Conservation (phyloP, 2,329 filamentous ascomycete species). For the Paecilomyces dactylethromorphus region DNA sequence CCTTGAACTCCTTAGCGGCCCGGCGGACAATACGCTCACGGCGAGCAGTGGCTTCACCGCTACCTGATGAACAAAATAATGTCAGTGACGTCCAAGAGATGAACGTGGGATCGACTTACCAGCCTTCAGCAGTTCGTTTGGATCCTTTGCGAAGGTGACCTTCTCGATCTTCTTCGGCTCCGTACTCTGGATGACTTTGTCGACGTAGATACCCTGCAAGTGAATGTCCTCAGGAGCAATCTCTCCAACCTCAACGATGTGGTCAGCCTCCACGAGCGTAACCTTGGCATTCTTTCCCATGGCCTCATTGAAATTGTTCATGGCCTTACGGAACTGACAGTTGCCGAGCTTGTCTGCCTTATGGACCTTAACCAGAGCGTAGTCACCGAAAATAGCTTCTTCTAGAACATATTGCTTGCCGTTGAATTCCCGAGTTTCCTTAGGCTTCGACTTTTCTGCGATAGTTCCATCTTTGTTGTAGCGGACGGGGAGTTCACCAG, state of each 20-base stretch:
- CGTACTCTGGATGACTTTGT: conserved; percentile 70
- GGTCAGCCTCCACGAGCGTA: conserved; percentile 78
- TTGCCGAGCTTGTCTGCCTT: conserved; percentile 74
- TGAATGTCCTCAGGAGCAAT: conserved; percentile 69
- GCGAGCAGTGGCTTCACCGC: conserved; percentile 61
- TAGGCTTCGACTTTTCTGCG: conserved; percentile 60
- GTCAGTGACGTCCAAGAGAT: conserved; percentile 11
- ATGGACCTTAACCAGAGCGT: conserved; percentile 69
- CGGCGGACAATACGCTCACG: conserved; percentile 72
- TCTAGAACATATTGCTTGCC: conserved; percentile 72
- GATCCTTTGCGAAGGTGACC: conserved; percentile 66
- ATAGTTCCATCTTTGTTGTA: conserved; percentile 76
- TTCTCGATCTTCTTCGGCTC: conserved; percentile 71
- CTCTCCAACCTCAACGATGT: conserved; percentile 69
- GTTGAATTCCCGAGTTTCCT: conserved; percentile 67
- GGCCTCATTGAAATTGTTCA: conserved; percentile 66
- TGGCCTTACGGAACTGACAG: conserved; percentile 70
- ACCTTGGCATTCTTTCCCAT: conserved; percentile 76
- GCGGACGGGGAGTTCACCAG: conserved; percentile 57
- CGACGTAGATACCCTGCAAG: conserved; percentile 77
- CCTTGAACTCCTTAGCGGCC: conserved; percentile 69
- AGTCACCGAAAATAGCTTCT: conserved; percentile 67
- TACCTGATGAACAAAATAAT: conserved; percentile 17
- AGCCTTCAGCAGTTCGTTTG: conserved; percentile 41
- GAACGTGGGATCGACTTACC: conserved; percentile 34